Base-by-base conservation (phyloP, 1,139 yeast genomes). In the Kurtzmaniella quercitrusa region DNA sequence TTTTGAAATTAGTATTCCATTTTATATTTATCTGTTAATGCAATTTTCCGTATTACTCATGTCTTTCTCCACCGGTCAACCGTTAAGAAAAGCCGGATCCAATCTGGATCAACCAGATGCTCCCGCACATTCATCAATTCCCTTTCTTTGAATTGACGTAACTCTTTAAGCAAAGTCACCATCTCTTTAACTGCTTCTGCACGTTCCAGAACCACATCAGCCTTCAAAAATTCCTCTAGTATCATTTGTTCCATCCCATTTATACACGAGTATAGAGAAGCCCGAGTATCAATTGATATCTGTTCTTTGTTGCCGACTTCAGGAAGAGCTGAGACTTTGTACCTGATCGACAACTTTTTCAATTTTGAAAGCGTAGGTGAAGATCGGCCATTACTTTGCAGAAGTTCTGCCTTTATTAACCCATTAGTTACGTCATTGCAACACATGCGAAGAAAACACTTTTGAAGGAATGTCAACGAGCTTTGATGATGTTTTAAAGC, bases 261-360 rank as follows among this genome's bases (percentile, higher is more conserved):
- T 15, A 49, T 45, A 37, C 51, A 40, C 21, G 51, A 41, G 33
- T 50, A 50, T 20, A 43, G 42, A 11, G 39, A 43, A 20, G 59
- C 53, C 9, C 62, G 42, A 2, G 49, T 26, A 50, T 57, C 33
- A 45, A 40, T 36, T 3, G 43, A 20, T 5, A 40, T 16, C 9
- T 35, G 20, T 17, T 36, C 39, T 3, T 35, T 47, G 15, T 34
- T 41, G 1, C 52, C 48, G 1, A 19, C 26, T n/a, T 49, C 52
- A 3, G 54, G 50, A 18, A 61, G 47, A 1, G 48, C 45, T 44
- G 60, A 60, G 3, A 67, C 39, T 44, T 60, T 61, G 50, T 59
- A 53, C 46, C 61, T 65, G 38, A 63, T 57, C 1, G 73, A 65
- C 9, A 67, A 43, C 41, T 54, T 58, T 46, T 66, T 66, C 39